Conservation (phyloP, 2,329 filamentous ascomycete genomes). For the Paramyrothecium sp. region DNA sequence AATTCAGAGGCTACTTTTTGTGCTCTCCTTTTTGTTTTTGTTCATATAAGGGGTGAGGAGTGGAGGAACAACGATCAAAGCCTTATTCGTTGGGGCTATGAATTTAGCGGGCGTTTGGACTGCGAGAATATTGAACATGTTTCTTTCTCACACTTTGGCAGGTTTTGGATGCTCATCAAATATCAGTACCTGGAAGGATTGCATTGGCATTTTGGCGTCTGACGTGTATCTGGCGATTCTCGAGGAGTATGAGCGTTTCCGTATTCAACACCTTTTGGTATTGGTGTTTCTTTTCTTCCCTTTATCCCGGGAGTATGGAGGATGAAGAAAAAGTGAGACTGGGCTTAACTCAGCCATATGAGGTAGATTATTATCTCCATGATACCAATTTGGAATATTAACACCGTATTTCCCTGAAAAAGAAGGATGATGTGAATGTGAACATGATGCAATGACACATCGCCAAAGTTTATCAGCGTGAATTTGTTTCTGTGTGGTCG, state of each 20-base stretch:
- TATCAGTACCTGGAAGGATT: not conserved
- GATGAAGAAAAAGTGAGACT: not conserved
- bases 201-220: not conserved
- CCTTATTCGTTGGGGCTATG: too few relatives aligned
- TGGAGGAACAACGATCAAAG: too few relatives aligned
- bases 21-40: not conserved
- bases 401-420: too few relatives aligned
- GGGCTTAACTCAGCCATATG: not conserved
- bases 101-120: too few relatives aligned
- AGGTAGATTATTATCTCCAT: not conserved
- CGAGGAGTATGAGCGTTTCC: not conserved
- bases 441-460: not conserved
- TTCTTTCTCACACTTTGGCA: too few relatives aligned
- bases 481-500: too few relatives aligned
- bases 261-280: too few relatives aligned
- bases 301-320: too few relatives aligned
- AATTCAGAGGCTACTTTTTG: conserved; percentile 1
- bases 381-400: not conserved
- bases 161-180: not conserved
- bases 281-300: too few relatives aligned
- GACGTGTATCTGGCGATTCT: not conserved
- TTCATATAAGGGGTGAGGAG: too few relatives aligned
- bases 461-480: not conserved
- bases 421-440: too few relatives aligned
- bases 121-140: too few relatives aligned